Base-by-base conservation (phyloP, 805 yeast genomes). In the Candida nitratophila region DNA sequence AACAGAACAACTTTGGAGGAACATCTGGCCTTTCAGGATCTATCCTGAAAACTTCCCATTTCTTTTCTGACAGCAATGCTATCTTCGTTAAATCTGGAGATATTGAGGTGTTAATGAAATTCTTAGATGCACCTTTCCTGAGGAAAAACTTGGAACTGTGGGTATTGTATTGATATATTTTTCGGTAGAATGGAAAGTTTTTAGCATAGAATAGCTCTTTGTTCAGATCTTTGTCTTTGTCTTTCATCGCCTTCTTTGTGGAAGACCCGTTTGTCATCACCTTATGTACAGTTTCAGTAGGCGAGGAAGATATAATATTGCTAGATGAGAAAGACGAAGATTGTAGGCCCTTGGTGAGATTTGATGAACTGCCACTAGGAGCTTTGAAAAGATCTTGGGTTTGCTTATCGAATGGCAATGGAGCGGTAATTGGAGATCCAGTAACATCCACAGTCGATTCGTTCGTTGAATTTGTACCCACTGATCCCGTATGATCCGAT, bases 111-210 rank as follows among this genome's bases (percentile, higher is more conserved):
- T 79, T 65, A 50, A 79, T 69, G 56, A 75, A 65, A 51, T 73
- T 48, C 64, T 73, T 66, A 42, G 78, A 65, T 61, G 41, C 40
- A 4, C 49, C 44, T 5, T 69, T 65, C 30, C 74, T 64, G 41
- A 74, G 58, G 29, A 78, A 64, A 44, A 77, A 66, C 40, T 71
- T 71, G 9, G 79, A 62, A 21, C 59, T 59, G 45, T 77, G 81
- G 0, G 83, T 76, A 24, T 69, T 64, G 54, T 72, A 73, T 37
- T 77, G 77, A 41, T 71, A 69, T 41, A 76, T 70, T 48, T 76
- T 81, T 47, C 96, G 71, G 57, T 83, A 86, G 44, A 80, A 77
- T 0, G 97, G 97, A 63, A 87, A 89, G 53, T 91, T 86, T 53
- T 81, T 83, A 6, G 82, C 80, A 59, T 81, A 87, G 43, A 79